Evolutionary conservation across 176 grass and related monocot genomes (phyloP).

Genomic region (Phragmites australis): DNA sequence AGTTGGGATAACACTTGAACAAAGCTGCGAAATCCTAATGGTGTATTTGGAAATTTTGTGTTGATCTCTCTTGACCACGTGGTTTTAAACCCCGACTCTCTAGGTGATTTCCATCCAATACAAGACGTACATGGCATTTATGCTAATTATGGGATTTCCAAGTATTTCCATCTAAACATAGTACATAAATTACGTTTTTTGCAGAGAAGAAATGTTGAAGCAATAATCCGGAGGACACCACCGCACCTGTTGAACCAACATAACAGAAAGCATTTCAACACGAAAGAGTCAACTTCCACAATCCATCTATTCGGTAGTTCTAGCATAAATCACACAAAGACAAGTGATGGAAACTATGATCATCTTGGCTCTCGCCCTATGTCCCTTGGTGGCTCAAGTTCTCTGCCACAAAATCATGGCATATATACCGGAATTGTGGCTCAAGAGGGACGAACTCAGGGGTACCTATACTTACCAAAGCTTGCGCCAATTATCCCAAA

Average conservation of each 20-base stretch:
- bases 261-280: neutral
- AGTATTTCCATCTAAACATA: too few species aligned
- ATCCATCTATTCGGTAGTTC: neutral
- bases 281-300: neutral
- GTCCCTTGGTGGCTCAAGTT: neutral
- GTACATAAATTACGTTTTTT: neutral
- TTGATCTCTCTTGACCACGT: too few species aligned
- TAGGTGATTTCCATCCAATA: too few species aligned
- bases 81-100: too few species aligned
- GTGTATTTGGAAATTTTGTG: too few species aligned
- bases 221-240: neutral
- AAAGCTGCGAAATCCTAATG: too few species aligned
- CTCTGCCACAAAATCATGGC: neutral
- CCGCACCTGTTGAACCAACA: slow-evolving; percentile 13
- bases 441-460: neutral
- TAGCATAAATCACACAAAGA: neutral
- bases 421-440: neutral
- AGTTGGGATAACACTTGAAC: too few species aligned
- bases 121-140: too few species aligned
- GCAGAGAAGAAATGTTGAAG: slow-evolving; percentile 11
- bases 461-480: neutral
- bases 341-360: neutral
- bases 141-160: too few species aligned
- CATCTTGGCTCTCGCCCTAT: neutral
- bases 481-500: neutral